A percentile compares a stretch with the other conserved stretches of the same genome.
phyloP scores from a whole-genome alignment of 768 basidiomycete species.

The Chalciporus piperatus region DNA sequence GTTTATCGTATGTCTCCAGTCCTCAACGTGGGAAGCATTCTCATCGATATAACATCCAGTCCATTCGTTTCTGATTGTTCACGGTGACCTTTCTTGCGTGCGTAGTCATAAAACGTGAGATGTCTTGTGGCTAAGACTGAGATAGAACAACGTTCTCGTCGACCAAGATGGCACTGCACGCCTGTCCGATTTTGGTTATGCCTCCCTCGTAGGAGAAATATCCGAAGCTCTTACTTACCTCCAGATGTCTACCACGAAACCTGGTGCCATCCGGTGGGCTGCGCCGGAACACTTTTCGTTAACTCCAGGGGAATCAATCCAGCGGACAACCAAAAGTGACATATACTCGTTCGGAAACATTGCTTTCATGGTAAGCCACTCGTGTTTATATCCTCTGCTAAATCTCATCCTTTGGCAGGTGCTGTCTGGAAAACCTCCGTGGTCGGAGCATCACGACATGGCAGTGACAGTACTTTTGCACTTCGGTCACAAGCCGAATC shows the following conservation, averaged over 20 bases:
- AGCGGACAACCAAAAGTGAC: slow-evolving; percentile 6
- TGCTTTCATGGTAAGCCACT: slow-evolving; percentile 11
- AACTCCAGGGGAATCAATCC: slow-evolving; percentile 5
- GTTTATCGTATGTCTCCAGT: not conserved
- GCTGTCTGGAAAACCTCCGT: slow-evolving; percentile 7
- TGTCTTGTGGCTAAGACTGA: not conserved
- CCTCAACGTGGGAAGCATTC: too few relatives aligned
- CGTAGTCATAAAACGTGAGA: not conserved
- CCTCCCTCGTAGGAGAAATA: slow-evolving; percentile 1
- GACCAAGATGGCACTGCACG: not conserved
- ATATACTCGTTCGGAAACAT: slow-evolving; percentile 31
- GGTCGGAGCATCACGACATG: not conserved
- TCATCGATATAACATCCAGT: not conserved
- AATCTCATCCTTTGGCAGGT: slow-evolving; percentile 16
- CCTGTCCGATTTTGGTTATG: slow-evolving; percentile 5
- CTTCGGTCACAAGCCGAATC: too few relatives aligned
- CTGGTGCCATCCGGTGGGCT: slow-evolving; percentile 41
- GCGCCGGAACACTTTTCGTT: slow-evolving; percentile 28
- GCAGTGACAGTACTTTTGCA: too few relatives aligned
- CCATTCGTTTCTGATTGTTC: slow-evolving; percentile 11
- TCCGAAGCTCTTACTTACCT: not conserved
- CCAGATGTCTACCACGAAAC: slow-evolving; percentile 27
- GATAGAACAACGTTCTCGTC: slow-evolving; percentile 7
- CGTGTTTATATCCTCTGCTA: too few relatives aligned
- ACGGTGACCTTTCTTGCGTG: slow-evolving; percentile 14